Evolutionary conservation across 108 stramenopile species (phyloP).

Genomic region (Skeletonema grethae): DNA sequence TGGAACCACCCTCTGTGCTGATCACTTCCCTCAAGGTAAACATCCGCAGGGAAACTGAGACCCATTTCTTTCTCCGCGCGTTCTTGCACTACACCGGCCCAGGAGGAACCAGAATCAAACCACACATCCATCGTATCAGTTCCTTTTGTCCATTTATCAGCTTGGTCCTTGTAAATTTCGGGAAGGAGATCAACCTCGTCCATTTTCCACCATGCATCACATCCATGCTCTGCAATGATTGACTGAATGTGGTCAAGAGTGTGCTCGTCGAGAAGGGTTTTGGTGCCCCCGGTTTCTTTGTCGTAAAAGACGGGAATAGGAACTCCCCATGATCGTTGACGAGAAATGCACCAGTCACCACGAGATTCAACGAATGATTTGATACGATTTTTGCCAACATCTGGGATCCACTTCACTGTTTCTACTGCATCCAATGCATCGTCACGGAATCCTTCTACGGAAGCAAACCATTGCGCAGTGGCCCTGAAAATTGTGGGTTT

Average conservation of each 20-base stretch:
- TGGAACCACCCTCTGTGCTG: conserved; percentile 99
- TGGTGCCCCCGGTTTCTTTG: conserved; percentile 72
- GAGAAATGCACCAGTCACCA: conserved; percentile 98
- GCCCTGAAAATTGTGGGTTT: conserved; percentile 98
- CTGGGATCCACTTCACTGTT: conserved; percentile 94
- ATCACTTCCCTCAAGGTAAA: conserved; percentile 94
- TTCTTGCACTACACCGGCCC: conserved; percentile 91
- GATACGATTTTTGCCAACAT: conserved; percentile 91
- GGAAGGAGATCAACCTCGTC: conserved; percentile 90
- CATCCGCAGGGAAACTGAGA: conserved; percentile 87
- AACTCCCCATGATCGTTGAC: conserved; percentile 98
- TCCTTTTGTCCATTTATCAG: conserved; percentile 94
- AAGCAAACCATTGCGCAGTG: conserved; percentile 99
- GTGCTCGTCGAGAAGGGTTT: conserved; percentile 86
- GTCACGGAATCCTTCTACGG: conserved; percentile 92
- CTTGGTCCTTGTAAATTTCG: conserved; percentile 74
- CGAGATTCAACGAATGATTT: conserved; percentile 86
- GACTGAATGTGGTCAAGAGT: conserved; percentile 84
- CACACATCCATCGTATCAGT: conserved; percentile 99
- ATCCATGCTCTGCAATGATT: conserved; percentile 89
- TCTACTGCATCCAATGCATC: conserved; percentile 88
- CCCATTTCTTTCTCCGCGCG: conserved; percentile 69
- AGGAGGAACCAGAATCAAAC: conserved; percentile 99
- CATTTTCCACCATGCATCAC: conserved; percentile 97
- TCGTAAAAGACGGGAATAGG: conserved; percentile 98